Base-by-base conservation (phyloP, 306 rosid species). In the Chamaecrista fasciculata region DNA sequence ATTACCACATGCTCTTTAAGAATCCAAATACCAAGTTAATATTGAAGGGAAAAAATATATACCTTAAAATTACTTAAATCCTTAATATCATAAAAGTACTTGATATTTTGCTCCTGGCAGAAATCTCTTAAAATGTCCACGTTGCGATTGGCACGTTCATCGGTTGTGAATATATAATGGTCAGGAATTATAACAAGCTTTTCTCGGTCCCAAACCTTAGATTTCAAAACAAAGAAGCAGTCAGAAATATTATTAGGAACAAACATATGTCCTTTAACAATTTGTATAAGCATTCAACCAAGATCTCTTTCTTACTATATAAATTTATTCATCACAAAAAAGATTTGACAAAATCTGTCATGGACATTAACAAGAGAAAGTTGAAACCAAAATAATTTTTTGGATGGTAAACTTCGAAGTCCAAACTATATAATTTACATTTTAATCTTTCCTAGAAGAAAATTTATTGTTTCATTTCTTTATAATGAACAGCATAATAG, bases 121-220 rank as follows among this genome's bases (percentile, higher is more conserved):
- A 88, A 90, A 77, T 93, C 98, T 74, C 98, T 93, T 79, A 90
- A 76, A 64, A 88, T 88, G 77, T 90, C 97, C 70, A 93, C 97
- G 73, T 93, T 93, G 25, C 98, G 98, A 47, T 93, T 90, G 42
- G 97, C 98, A 31, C 97, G 97, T 74, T 86, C 96, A 76, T 93
- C 98, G 66, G 70, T 86, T 26, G 98, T 93, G 76, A 93, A 90
- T 67, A 93, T 90, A 75, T 93, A 93, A 68, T 93, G 98, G 68
- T 93, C 98, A 69, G 98, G 98, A 67, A 93, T 93, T 64, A 93
- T 80, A 15, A 93, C 96, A 61, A 93, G 23, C 83, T 93, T 93
- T 72, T 93, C 98, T 15, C 94, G 87, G 71, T 93, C 90, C 98
- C 98, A 93, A 68, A 93, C 97, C 98, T 93, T 79, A 43, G 62